These are phyloP conservation scores for Juglanconis juglandina DNA, from an alignment of 2,329 filamentous ascomycete genomes.

Conservation along the genomic window DNA sequence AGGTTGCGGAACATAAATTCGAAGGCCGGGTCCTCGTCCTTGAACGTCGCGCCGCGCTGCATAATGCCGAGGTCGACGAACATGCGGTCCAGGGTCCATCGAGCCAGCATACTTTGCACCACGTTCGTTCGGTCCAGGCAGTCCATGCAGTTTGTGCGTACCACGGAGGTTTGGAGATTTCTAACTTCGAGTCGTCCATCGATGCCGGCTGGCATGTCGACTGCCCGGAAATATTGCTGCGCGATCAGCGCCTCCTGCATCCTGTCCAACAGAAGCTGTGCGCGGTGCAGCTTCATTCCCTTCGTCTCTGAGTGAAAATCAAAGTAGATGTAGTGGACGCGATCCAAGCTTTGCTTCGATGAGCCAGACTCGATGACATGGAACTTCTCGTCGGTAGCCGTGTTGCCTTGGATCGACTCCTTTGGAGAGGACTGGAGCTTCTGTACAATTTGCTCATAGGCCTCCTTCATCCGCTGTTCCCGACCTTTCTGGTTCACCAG, in stretches of 20 bases:
- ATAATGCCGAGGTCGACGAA: conserved; percentile 81
- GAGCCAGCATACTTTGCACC: conserved; percentile 93
- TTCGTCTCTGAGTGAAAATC: conserved; percentile 99
- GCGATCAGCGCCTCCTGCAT: conserved; percentile 71
- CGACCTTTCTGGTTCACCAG: conserved; percentile 94
- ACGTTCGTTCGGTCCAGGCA: conserved; percentile 97
- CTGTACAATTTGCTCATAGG: conserved; percentile 88
- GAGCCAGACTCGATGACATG: conserved; percentile 67
- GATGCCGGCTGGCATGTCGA: conserved; percentile 72
- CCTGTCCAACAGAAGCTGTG: conserved; percentile 79
- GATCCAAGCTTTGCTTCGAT: conserved; percentile 64
- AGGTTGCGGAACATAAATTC: conserved; percentile 93
- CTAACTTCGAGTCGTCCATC: conserved; percentile 75
- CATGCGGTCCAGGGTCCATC: conserved; percentile 84
- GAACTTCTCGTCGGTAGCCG: conserved; percentile 75
- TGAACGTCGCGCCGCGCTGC: conserved; percentile 70
- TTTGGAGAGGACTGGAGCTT: conserved; percentile 66
- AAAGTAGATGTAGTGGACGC: conserved; percentile 94
- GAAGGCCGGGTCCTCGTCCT: conserved; percentile 73
- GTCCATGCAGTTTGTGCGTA: conserved; percentile 99
- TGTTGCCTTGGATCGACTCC: conserved; percentile 64
- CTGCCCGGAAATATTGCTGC: conserved; percentile 89
- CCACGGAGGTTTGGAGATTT: conserved; percentile 79
- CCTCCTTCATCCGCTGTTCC: conserved; percentile 83
- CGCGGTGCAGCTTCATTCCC: conserved; percentile 88